phyloP scores from a whole-genome alignment of 176 grass and related monocot genomes.

The Rhynchospora tenuis region DNA sequence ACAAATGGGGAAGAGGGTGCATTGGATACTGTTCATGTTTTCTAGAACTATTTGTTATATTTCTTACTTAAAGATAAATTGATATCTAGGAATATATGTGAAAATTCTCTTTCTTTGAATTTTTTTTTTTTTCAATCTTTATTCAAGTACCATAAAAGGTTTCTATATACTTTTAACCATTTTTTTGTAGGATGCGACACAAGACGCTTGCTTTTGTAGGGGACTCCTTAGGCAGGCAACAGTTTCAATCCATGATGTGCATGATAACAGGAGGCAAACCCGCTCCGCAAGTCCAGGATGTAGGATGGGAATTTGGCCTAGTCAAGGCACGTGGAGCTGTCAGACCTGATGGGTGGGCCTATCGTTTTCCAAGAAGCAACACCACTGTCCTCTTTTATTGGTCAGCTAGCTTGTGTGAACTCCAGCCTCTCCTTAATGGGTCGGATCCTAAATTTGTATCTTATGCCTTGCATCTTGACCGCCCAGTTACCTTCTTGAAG shows the following conservation, averaged over 20 bases:
- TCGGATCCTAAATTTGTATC: conserved; percentile 30
- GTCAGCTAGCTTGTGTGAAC: conserved; percentile 92
- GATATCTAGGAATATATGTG: not conserved
- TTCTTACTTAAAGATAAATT: not conserved
- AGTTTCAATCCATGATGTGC: conserved; percentile 97
- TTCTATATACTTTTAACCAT: not conserved
- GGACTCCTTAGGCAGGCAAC: conserved; percentile 94
- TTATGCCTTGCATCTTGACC: conserved; percentile 88
- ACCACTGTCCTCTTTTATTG: conserved; percentile 94
- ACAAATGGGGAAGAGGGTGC: not conserved
- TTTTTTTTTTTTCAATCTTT: not conserved
- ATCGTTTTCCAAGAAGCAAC: conserved; percentile 68
- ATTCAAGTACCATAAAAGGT: not conserved
- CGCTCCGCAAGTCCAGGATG: conserved; percentile 56
- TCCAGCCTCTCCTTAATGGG: conserved; percentile 53
- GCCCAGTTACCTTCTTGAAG: conserved; percentile 76
- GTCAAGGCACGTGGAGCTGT: conserved; percentile 72
- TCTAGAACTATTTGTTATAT: not conserved
- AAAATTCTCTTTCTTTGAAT: not conserved
- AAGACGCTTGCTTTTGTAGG: conserved; percentile 92
- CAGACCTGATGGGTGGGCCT: conserved; percentile 92
- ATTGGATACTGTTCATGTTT: not conserved
- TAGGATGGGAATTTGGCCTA: conserved; percentile 68
- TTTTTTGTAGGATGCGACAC: conserved; percentile 61
- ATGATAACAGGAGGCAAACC: conserved; percentile 72